Evolutionary conservation across 164 flowering plant species (phyloP), one percentile per base, ranked within the genome.

Genomic region (Euptelea pleiosperma): DNA sequence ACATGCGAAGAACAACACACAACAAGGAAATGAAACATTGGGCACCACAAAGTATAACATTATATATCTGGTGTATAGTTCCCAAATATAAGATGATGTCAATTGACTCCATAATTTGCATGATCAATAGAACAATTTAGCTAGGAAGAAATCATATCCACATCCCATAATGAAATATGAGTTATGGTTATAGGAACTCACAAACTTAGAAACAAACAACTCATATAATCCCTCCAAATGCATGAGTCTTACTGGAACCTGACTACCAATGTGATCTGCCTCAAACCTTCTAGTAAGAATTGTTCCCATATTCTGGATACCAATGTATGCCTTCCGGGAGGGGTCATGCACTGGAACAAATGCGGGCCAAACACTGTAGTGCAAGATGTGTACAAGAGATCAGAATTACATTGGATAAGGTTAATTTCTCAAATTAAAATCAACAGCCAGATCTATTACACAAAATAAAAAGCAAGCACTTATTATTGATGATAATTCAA

Each of bases 291-390:
- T 78, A 11, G 97, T 94, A 60, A 84, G 89, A 70, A 83, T 75
- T 45, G 91, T 88, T 57, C 97, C 99, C 92, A 89, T 82, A 66
- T 82, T 87, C 70, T 94, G 97, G 61, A 94, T 87, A 26, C 99
- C 99, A 53, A 88, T 89, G 61, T 76, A 89, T 9, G 99, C 89
- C 70, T 84, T 85, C 42, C 99, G 75, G 18, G 96, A 82, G 63
- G 97, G 96, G 62, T 85, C 99, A 69, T 91, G 96, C 53, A 94
- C 95, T 12, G 97, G 99, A 63, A 94, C 99, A 82, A 94, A 88
- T 67, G 97, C 97, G 59, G 99, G 95, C 91, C 94, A 94, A 61
- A 70, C 64, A 65, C 98, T 93, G 85, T 63, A 77, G 45, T 1
- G 29, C 11, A 31, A 43, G 30, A 66, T 19, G 26, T 21, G 44